These are phyloP conservation scores for Claviceps africana DNA, from an alignment of 2,329 filamentous ascomycete species.

Conservation along the genomic window DNA sequence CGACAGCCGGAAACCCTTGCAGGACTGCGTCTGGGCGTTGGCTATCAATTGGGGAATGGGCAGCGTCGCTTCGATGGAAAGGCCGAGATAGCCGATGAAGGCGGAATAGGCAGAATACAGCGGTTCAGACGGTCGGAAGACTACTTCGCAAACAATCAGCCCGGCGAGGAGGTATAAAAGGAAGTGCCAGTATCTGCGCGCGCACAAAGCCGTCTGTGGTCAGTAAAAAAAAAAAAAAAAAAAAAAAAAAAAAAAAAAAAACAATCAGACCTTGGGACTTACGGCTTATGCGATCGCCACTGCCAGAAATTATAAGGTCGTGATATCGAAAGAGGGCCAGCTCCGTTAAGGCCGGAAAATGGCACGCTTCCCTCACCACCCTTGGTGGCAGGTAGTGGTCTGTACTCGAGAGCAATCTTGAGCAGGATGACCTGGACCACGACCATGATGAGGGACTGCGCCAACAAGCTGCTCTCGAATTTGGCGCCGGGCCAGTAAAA, in stretches of 20 bases:
- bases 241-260: not conserved
- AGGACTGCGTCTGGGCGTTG: constrained; percentile 54
- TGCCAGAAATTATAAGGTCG: constrained; percentile 73
- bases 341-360: constrained; percentile 39
- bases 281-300: constrained; percentile 59
- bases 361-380: constrained; percentile 47
- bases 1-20: constrained; percentile 63
- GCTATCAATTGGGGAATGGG: constrained; percentile 65
- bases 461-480: constrained; percentile 48
- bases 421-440: constrained; percentile 47
- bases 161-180: constrained; percentile 50
- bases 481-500: constrained; percentile 56
- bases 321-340: constrained; percentile 23
- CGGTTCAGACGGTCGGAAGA: constrained; percentile 43
- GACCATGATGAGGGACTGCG: constrained; percentile 54
- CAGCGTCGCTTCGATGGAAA: constrained; percentile 67
- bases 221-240: not conserved
- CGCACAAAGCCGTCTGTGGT: not conserved
- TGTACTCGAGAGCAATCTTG: constrained; percentile 55
- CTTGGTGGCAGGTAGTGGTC: constrained; percentile 44
- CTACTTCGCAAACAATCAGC: constrained; percentile 50
- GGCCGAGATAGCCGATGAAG: constrained; percentile 58
- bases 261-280: constrained; percentile 12
- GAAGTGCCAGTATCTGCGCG: constrained; percentile 59
- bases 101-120: constrained; percentile 53